Base-by-base conservation (phyloP, 2,329 filamentous ascomycete species). In the Venturia oleaginea region DNA sequence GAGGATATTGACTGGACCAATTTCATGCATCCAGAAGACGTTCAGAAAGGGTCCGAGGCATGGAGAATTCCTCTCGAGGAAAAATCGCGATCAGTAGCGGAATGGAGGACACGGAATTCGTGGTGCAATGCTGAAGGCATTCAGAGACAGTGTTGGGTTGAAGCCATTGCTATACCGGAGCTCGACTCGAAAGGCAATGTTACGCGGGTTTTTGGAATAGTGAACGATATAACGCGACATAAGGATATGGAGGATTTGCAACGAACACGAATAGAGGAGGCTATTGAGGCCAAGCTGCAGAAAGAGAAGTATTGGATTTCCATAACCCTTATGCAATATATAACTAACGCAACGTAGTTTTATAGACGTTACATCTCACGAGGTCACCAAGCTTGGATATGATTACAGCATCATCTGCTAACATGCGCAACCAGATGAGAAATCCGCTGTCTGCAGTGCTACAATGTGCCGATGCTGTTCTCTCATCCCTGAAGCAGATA, bases 151-250 rank as follows among this genome's bases (percentile, higher is more conserved):
- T 34, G 37, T 40, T 65, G 64, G 64, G 64, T 46, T 2, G 19
- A 63, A 51, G 30, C 30, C 13, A 17, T 34, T 3, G 19, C 46
- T 10, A 38, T 30, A 27, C 64, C 64, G 32, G 64, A 65, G 32
- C 37, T 55, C 19, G 51, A 65, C 22, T n/a, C 64, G 22, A 6
- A 65, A 2, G 60, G 64, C 22, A 55, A 43, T 7, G 43, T 73
- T 7, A 67, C 72, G 24, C 69, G 69, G 46, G 69, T 74, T 61
- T 69, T 71, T 34, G 72, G 72, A 2, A 73, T 71, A 40, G 72
- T 68, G 5, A 70, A 72, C 19, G 72, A 74, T 42, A 72, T 74
- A 54, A 71, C 69, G 64, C 71, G 67, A 10, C 72, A 73, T 32
- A 74, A 74, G 54, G 70, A 69, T 38, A 67, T 69, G 2, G 68